Evolutionary conservation across 192 early-diverging fungal species (phyloP).

Genomic region (Coemansia sp.): DNA sequence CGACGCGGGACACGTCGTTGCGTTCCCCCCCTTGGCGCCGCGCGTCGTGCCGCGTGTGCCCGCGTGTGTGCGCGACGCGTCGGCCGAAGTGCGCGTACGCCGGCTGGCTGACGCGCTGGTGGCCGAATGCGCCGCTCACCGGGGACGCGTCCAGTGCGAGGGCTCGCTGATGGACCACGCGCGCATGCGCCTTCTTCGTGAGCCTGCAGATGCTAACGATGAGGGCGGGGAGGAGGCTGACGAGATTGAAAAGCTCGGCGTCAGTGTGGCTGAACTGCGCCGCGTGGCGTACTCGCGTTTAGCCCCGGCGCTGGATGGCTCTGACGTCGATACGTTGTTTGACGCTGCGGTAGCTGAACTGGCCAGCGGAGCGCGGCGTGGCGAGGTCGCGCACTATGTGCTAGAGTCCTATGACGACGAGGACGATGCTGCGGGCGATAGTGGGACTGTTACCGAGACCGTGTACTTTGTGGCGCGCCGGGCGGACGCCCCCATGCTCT

Average conservation of each 20-base stretch:
- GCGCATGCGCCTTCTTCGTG: constrained; percentile 19
- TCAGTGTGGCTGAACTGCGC: constrained; percentile 32
- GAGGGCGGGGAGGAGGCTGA: constrained; percentile 42
- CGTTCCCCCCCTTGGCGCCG: constrained; percentile 25
- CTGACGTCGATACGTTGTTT: constrained; percentile 37
- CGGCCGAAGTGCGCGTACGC: constrained; percentile 30
- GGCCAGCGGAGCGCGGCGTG: background rate
- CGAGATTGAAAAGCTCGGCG: constrained; percentile 42
- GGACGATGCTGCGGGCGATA: background rate
- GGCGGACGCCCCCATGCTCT: constrained; percentile 20
- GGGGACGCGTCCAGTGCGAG: constrained; percentile 34
- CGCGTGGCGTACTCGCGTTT: constrained; percentile 4
- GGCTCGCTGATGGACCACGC: constrained; percentile 29
- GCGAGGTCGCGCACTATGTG: constrained; percentile 12
- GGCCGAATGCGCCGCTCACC: constrained; percentile 22
- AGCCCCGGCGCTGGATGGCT: constrained; percentile 21
- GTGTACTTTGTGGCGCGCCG: constrained; percentile 29
- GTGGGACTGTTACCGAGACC: background rate
- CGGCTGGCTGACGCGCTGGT: constrained; percentile 36
- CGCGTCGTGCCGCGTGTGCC: constrained; percentile 23
- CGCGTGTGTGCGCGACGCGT: constrained; percentile 36
- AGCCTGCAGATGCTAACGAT: no score
- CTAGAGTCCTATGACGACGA: constrained; percentile 26
- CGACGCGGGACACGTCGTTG: constrained; percentile 34
- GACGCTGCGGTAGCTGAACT: constrained; percentile 19